Evolutionary conservation across 129 eudicot species (phyloP), one percentile per base, ranked within the genome.

Genomic region (Deinandra increscens): DNA sequence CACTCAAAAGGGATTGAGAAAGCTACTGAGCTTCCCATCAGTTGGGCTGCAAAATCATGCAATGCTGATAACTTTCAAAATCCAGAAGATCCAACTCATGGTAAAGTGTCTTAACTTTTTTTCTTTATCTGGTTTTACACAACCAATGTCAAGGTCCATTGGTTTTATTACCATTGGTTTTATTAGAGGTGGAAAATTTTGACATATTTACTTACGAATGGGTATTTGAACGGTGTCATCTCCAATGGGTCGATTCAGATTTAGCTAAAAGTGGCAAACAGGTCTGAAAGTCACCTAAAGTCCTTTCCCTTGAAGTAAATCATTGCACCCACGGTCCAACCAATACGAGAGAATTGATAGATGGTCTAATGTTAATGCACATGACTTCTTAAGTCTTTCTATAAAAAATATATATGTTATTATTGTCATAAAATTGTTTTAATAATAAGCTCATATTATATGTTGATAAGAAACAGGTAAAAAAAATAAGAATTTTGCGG

Each of bases 1-100:
- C 74, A 80, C 56, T 91, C 96, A 6, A 82, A 88, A 55, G 97
- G 97, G 80, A 81, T 91, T 9, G 93, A 91, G 79, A 91, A 79
- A 77, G 97, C 97, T 60, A 79, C 84, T 4, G 92, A 91, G 58
- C 88, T 90, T 38, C 18, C 81, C n/a, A 55, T 73, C 54, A 78
- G 82, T 70, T 61, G 65, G 72, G 78, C 22, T 65, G 22, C 81
- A 45, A 84, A 79, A 76, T 68, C 79, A 39, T 58, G 64, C 61
- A 61, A 44, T 67, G 44, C 54, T 2, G 76, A 41, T 48, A 69
- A 69, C 53, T 56, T 68, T 68, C 78, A 45, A 70, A 67, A 59
- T 59, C 33, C 70, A 42, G 85, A 78, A 64, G 83, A 74, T 5
- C 75, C 77, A 61, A 71, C 74, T 49, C 75, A 51, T 65, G 95